Percentiles rank a stretch among this genome's conserved stretches.
Evolutionary conservation across 2,329 filamentous ascomycete genomes (phyloP).

Genomic region (Botryotinia globosa): DNA sequence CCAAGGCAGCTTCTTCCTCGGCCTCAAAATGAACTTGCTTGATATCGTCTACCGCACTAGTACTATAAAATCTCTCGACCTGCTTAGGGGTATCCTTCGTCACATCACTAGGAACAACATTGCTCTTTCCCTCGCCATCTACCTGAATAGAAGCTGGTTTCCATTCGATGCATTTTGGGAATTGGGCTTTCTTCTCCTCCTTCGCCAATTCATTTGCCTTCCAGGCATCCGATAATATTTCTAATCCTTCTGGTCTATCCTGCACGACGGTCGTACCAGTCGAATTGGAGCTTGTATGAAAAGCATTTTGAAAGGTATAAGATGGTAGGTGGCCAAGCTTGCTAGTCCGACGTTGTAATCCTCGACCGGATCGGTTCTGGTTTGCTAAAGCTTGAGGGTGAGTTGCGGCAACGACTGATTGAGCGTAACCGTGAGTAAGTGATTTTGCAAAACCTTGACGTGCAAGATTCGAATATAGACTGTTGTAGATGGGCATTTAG

Average conservation of each 20-base stretch:
- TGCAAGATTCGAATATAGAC: constrained; percentile 77
- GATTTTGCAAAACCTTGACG: constrained; percentile 97
- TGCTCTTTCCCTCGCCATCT: constrained; percentile 29
- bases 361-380: constrained; percentile 64
- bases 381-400: constrained; percentile 77
- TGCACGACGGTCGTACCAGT: constrained; percentile 45
- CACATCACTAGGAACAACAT: constrained; percentile 21
- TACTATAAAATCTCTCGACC: constrained; percentile 35
- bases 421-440: constrained; percentile 95
- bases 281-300: constrained; percentile 52
- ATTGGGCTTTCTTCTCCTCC: constrained; percentile 91
- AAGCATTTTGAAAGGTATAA: constrained; percentile 73
- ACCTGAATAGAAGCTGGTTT: constrained; percentile 51
- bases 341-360: constrained; percentile 48
- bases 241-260: constrained; percentile 66
- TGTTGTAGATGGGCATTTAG: constrained; percentile 87
- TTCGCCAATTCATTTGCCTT: constrained; percentile 72
- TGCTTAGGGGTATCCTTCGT: constrained; percentile 22
- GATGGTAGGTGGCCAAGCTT: constrained; percentile 50
- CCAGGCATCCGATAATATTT: constrained; percentile 88
- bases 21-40: constrained; percentile 39
- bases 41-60: constrained; percentile 36
- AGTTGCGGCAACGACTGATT: constrained; percentile 93
- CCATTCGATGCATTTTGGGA: constrained; percentile 86
- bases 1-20: constrained; percentile 60